Evolutionary conservation across 148 eudicot genomes (phyloP).

Genomic region (Heliosperma pusillum): DNA sequence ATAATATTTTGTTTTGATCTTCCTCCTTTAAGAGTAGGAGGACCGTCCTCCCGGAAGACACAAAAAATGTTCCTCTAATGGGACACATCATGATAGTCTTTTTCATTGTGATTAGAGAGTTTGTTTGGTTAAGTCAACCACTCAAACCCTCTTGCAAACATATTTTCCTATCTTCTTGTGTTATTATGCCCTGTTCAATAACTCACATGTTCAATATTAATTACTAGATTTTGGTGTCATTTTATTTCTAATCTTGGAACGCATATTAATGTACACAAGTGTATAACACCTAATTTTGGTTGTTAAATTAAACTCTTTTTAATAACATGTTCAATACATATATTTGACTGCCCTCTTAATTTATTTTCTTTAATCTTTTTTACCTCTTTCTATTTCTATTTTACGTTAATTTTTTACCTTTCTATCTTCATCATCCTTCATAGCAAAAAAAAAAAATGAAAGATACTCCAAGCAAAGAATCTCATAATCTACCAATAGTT

Average conservation of each 20-base stretch:
- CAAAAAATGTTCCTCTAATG: too few species aligned
- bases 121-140: too few species aligned
- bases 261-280: background rate
- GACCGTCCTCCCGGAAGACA: too few species aligned
- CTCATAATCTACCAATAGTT: background rate
- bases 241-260: background rate
- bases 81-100: too few species aligned
- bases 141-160: background rate
- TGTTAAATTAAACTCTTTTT: background rate
- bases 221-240: background rate
- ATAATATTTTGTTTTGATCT: too few species aligned
- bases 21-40: too few species aligned
- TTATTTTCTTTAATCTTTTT: background rate
- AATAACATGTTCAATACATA: background rate
- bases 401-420: background rate
- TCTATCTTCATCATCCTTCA: background rate
- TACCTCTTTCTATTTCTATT: background rate
- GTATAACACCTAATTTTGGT: constrained; percentile 2
- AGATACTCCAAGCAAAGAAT: background rate
- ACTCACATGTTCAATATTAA: background rate
- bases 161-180: background rate
- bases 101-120: too few species aligned
- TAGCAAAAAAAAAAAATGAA: background rate
- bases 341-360: background rate
- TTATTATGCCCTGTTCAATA: background rate